phyloP scores from a whole-genome alignment of 2,329 filamentous ascomycete species.

The Byssochlamys sp. region DNA sequence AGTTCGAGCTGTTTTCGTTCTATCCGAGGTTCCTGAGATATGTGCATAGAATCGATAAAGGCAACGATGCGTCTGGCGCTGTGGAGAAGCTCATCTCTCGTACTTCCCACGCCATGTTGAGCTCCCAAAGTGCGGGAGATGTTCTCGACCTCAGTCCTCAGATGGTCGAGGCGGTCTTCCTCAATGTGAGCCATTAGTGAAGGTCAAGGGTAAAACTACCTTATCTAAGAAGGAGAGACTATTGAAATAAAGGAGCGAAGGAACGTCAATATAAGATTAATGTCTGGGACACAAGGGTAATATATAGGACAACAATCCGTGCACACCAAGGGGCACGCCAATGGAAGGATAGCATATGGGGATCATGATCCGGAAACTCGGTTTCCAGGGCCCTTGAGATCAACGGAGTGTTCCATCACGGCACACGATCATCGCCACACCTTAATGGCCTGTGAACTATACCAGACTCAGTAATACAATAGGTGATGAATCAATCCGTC shows the following conservation, averaged over 20 bases:
- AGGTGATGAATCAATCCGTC: not conserved
- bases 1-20: conserved; percentile 28
- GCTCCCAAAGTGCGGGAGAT: not conserved
- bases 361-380: not conserved
- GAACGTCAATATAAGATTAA: not conserved
- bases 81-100: conserved; percentile 7
- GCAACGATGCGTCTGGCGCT: conserved; percentile 4
- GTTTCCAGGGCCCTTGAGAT: not conserved
- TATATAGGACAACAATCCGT: not conserved
- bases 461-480: not conserved
- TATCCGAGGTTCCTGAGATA: conserved; percentile 12
- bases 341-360: not conserved
- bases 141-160: not conserved
- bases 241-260: not conserved
- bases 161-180: not conserved
- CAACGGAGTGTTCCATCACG: not conserved
- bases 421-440: not conserved
- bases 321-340: not conserved
- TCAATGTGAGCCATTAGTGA: not conserved
- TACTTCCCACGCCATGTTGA: conserved; percentile 1
- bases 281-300: not conserved
- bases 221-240: not conserved
- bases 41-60: not conserved
- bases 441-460: not conserved
- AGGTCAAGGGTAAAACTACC: not conserved